Evolutionary conservation across 2,329 filamentous ascomycete species (phyloP).

Genomic region (Furcasterigmium furcatum): DNA sequence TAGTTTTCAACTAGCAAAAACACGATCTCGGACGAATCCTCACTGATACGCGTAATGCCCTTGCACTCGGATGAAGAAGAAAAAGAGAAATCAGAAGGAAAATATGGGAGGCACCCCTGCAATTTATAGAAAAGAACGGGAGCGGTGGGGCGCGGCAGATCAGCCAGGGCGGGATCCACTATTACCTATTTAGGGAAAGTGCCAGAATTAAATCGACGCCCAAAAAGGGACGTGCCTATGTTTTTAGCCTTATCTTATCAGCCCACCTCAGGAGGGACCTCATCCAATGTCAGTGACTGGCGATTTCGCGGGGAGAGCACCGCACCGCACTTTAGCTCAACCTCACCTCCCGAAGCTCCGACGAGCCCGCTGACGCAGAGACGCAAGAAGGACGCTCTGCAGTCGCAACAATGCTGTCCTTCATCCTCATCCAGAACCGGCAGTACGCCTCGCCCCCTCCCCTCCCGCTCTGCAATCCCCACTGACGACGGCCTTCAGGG

Average conservation of each 20-base stretch:
- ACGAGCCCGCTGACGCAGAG: background rate
- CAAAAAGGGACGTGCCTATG: no score
- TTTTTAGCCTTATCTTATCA: no score
- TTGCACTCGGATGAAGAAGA: conserved; percentile 61
- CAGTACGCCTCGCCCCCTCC: conserved; percentile 47
- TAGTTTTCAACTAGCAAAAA: conserved; percentile 94
- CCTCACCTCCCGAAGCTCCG: background rate
- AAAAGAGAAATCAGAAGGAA: conserved; percentile 31
- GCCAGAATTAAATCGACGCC: no score
- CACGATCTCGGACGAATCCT: conserved; percentile 83
- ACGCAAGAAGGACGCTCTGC: background rate
- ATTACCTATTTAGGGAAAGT: no score
- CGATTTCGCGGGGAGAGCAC: background rate
- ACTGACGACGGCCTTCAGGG: conserved; percentile 49
- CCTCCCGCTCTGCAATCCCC: background rate
- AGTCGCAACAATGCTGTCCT: conserved; percentile 58
- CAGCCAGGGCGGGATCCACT: no score
- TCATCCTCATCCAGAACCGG: conserved; percentile 81
- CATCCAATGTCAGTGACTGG: no score
- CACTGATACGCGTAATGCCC: conserved; percentile 81
- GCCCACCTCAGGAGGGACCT: no score
- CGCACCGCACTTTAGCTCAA: background rate
- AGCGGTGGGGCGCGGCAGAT: conserved; percentile 5
- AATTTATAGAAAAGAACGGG: background rate
- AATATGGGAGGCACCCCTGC: background rate